A percentile compares a stretch with the other conserved stretches of the same genome.
These are phyloP conservation scores for Inonotus hispidus DNA, from an alignment of 1,284 basidiomycete genomes.

Conservation along the genomic window DNA sequence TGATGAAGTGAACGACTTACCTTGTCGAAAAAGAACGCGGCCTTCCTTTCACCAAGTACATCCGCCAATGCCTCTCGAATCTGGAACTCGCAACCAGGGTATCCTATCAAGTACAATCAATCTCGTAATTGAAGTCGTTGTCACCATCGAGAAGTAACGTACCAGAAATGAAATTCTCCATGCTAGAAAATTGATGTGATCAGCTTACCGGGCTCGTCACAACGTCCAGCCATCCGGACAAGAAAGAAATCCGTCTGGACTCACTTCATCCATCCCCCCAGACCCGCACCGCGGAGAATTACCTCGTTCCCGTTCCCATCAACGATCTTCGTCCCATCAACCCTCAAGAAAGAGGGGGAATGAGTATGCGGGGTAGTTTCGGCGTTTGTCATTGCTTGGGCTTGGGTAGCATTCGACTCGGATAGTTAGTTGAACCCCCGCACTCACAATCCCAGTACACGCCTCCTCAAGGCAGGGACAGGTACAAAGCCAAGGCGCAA, in stretches of 20 bases:
- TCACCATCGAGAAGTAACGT: background rate
- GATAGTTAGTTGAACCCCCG: too few relatives aligned
- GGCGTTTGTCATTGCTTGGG: background rate
- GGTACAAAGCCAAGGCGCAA: background rate
- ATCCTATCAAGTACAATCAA: conserved; percentile 31
- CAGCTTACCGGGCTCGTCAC: background rate
- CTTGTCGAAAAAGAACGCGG: conserved; percentile 76
- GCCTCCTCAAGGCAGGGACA: background rate
- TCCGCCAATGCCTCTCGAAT: conserved; percentile 63
- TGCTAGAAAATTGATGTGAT: conserved; percentile 29
- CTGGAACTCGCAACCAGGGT: conserved; percentile 57
- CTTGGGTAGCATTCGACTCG: background rate
- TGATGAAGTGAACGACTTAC: conserved; percentile 29
- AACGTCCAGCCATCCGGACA: conserved; percentile 6
- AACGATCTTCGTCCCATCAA: conserved; percentile 27
- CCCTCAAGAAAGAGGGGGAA: conserved; percentile 10
- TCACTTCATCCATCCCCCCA: conserved; percentile 70
- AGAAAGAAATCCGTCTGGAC: conserved; percentile 30
- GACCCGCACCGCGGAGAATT: conserved; percentile 59
- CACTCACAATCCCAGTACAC: background rate
- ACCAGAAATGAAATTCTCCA: conserved; percentile 63
- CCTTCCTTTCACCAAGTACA: conserved; percentile 60
- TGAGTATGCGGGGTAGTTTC: background rate
- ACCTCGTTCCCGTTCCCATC: conserved; percentile 50
- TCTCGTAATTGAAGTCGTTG: background rate